Conservation (phyloP, 345 rosid genomes). For the Salix koriyanagi region DNA sequence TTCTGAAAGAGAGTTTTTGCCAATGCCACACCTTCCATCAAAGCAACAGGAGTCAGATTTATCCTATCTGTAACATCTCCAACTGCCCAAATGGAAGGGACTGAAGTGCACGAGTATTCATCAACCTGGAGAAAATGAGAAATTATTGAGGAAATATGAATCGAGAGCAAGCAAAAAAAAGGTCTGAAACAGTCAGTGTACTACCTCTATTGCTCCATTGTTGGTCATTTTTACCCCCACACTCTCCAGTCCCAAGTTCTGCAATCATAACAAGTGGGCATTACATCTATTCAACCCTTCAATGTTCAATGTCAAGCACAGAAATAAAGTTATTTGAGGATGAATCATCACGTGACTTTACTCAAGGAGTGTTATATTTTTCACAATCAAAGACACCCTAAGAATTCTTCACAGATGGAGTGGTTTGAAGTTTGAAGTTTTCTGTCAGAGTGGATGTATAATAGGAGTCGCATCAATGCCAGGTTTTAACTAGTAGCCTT, state of each 20-base stretch:
- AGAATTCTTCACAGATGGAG: too few relatives aligned
- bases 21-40: constrained; percentile 97
- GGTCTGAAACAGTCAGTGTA: not conserved
- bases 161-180: constrained; percentile 9
- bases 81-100: constrained; percentile 94
- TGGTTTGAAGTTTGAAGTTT: too few relatives aligned
- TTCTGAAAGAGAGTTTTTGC: constrained; percentile 76
- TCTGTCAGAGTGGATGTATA: too few relatives aligned
- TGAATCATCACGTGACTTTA: not conserved
- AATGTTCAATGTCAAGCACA: not conserved
- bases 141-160: not conserved
- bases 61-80: constrained; percentile 94
- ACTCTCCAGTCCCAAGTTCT: constrained; percentile 85
- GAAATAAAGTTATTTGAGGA: not conserved
- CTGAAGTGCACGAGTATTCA: constrained; percentile 75
- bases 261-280: constrained; percentile 32
- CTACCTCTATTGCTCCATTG: constrained; percentile 92
- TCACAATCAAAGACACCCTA: too few relatives aligned
- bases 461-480: too few relatives aligned
- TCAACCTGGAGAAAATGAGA: constrained; percentile 59
- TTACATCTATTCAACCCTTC: constrained; percentile 3
- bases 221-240: constrained; percentile 66
- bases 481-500: not conserved
- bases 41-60: constrained; percentile 96
- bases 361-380: too few relatives aligned